Percentiles rank a stretch among this genome's conserved stretches.
These are phyloP conservation scores for Aspergillus fructus DNA, from an alignment of 2,329 filamentous ascomycete species.

Conservation along the genomic window DNA sequence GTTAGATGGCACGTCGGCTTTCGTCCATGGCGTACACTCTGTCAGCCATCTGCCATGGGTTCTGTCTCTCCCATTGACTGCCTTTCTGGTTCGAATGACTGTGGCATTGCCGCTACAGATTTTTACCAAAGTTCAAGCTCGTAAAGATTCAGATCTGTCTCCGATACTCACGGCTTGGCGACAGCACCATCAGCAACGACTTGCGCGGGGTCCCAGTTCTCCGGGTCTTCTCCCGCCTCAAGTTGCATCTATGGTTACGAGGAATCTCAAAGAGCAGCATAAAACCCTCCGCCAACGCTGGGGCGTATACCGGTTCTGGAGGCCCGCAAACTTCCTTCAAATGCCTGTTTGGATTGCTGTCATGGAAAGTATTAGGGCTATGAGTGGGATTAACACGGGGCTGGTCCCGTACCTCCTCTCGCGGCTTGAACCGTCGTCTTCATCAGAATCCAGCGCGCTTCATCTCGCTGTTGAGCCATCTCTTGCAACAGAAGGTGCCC, in stretches of 20 bases:
- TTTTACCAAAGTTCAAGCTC: constrained; percentile 40
- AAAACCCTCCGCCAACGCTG: constrained; percentile 34
- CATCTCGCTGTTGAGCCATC: constrained; percentile 45
- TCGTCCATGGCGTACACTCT: constrained; percentile 53
- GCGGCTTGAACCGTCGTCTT: constrained; percentile 18
- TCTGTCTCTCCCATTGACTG: constrained; percentile 54
- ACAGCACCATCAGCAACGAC: constrained; percentile 16
- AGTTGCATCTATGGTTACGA: constrained; percentile 16
- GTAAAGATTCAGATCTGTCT: constrained; percentile 42
- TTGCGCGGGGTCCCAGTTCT: neutral
- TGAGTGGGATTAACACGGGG: constrained; percentile 46
- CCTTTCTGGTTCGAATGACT: constrained; percentile 50
- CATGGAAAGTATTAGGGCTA: constrained; percentile 49
- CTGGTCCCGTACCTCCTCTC: constrained; percentile 40
- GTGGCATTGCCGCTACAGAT: constrained; percentile 51
- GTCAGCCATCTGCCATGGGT: constrained; percentile 54
- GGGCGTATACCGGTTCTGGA: constrained; percentile 35
- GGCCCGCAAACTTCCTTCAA: constrained; percentile 37
- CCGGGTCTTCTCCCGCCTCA: constrained; percentile 15
- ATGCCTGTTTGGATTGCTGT: constrained; percentile 48
- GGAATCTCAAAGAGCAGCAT: constrained; percentile 26
- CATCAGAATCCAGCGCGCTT: constrained; percentile 19
- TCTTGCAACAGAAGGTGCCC: constrained; percentile 56
- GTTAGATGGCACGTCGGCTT: constrained; percentile 44
- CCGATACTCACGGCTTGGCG: constrained; percentile 45